These are phyloP conservation scores for Alternaria sp. DNA, from an alignment of 2,329 filamentous ascomycete species.

Conservation along the genomic window DNA sequence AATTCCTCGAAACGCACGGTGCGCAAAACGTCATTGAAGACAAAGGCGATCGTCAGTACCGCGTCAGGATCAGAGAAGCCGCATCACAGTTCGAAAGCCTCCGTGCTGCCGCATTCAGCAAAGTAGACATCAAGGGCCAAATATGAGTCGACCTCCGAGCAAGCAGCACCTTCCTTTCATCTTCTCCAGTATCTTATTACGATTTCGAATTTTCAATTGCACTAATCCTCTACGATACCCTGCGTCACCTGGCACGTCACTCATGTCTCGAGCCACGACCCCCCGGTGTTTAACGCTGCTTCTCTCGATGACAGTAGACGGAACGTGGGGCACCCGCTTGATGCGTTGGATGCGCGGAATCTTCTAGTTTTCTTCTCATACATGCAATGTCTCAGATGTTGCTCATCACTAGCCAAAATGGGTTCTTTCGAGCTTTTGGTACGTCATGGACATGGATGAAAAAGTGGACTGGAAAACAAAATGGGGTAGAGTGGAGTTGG, in stretches of 20 bases:
- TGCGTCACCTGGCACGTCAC: constrained; percentile 37
- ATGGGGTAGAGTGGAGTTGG: constrained; percentile 11
- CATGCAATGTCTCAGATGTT: constrained; percentile 38
- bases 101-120: constrained; percentile 77
- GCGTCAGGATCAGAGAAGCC: constrained; percentile 68
- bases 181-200: constrained; percentile 10
- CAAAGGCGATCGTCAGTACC: constrained; percentile 62
- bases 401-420: constrained; percentile 19
- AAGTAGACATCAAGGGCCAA: constrained; percentile 97
- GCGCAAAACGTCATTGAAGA: constrained; percentile 80
- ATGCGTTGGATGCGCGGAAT: constrained; percentile 41
- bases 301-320: constrained; percentile 37
- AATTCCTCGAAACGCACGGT: constrained; percentile 85
- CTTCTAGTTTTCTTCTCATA: constrained; percentile 40
- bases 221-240: constrained; percentile 30
- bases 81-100: constrained; percentile 74
- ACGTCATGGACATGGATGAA: constrained; percentile 27
- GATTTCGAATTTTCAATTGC: constrained; percentile 21
- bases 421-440: constrained; percentile 21
- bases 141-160: constrained; percentile 67
- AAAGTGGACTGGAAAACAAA: constrained; percentile 25
- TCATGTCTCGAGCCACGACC: constrained; percentile 31
- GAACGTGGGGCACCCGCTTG: constrained; percentile 43
- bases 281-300: constrained; percentile 34
- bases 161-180: constrained; percentile 14